These are phyloP conservation scores for Aphanocladium album DNA, from an alignment of 2,329 filamentous ascomycete species.

Conservation along the genomic window DNA sequence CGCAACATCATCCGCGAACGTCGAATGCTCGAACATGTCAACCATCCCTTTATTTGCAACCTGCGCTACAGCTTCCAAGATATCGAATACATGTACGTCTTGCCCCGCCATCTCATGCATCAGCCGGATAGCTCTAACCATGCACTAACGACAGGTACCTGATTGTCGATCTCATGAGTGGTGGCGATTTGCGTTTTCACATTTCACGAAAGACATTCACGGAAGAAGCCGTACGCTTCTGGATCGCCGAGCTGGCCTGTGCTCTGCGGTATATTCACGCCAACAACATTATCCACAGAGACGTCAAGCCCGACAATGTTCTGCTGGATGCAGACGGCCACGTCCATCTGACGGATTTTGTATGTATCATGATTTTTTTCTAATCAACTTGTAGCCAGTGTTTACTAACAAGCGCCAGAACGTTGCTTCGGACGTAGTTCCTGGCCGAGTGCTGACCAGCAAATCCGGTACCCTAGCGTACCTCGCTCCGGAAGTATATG, in stretches of 20 bases:
- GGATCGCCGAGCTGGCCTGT: constrained; percentile 92
- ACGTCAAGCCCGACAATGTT: constrained; percentile 90
- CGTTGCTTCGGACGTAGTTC: constrained; percentile 87
- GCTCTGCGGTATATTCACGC: constrained; percentile 81
- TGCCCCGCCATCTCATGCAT: too few relatives aligned
- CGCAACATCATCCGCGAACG: constrained; percentile 97
- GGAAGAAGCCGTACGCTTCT: constrained; percentile 93
- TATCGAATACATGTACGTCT: constrained; percentile 88
- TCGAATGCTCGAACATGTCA: constrained; percentile 95
- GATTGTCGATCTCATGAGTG: constrained; percentile 96
- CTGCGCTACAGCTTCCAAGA: constrained; percentile 98
- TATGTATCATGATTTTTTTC: constrained; percentile 48
- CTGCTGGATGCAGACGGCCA: constrained; percentile 84
- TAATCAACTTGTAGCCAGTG: not conserved
- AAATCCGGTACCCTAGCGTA: constrained; percentile 97
- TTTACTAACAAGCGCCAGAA: constrained; percentile 57
- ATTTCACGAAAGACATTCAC: constrained; percentile 98
- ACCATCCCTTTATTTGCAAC: constrained; percentile 97
- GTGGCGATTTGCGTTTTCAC: constrained; percentile 93
- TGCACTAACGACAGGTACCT: too few relatives aligned
- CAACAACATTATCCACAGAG: constrained; percentile 84
- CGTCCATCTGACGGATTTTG: constrained; percentile 96
- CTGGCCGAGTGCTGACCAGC: constrained; percentile 78
- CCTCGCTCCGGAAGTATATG: constrained; percentile 90
- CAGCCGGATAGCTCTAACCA: too few relatives aligned